Evolutionary conservation across 2,329 filamentous ascomycete species (phyloP), one percentile per base, ranked within the genome.

Genomic region (Ophiostoma perfectum): DNA sequence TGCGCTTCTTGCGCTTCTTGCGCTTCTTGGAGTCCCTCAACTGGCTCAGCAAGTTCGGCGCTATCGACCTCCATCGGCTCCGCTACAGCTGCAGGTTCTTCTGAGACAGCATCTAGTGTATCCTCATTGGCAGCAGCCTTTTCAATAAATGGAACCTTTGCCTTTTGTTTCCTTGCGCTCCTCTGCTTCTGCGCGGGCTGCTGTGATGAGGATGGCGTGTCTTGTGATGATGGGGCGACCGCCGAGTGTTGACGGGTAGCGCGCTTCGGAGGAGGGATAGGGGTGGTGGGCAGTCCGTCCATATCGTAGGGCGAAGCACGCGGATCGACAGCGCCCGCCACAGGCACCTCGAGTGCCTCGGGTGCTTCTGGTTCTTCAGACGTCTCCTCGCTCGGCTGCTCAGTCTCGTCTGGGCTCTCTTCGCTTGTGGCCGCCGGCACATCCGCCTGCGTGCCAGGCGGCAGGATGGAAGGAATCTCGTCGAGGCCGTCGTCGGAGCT

Each of bases 401-500:
- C 52, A 36, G 12, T 58, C 52, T 58, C n/a, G 6, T 27, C 8
- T 4, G n/a, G 5, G 7, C 11, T 36, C 52, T 58, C 52, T 14
- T 58, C 16, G 3, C 8, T 16, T 9, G n/a, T 42, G 58, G 9
- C 60, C 6, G 16, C 58, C 0, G 27, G 27, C 27, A 63, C 42
- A 5, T 68, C 66, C 3, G 60, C 38, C 1, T 62, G 9, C 4
- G 47, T 60, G n/a, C 63, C 66, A 18, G 64, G 63, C 14, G 64
- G 70, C 4, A 66, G 64, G 2, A 27, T 58, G 8, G 47, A 16
- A 0, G 70, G 70, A 8, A 71, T 71, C 36, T 71, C 70, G 9
- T 71, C 70, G 3, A 71, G 42, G 16, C 63, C 68, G 65, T 70
- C 68, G 38, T 70, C 68, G 0, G 68, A 68, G 64, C 70, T 71